These are phyloP conservation scores for Lipomyces orientalis DNA, from an alignment of 805 yeast species.

Conservation along the genomic window DNA sequence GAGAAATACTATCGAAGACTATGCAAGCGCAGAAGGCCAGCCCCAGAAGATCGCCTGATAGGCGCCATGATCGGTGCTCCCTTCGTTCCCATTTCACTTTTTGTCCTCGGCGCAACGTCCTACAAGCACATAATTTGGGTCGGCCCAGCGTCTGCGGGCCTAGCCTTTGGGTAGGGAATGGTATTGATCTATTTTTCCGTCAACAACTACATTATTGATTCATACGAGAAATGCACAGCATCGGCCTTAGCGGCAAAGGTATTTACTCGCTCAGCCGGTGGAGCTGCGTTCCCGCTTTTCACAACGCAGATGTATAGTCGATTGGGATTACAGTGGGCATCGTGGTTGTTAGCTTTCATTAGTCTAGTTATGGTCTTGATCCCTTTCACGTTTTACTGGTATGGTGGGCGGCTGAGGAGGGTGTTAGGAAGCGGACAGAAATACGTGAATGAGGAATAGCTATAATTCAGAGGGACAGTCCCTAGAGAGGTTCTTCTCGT, in stretches of 20 bases:
- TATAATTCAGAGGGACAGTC: too few relatives aligned
- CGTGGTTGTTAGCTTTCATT: slow-evolving; percentile 57
- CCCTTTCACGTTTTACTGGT: too few relatives aligned
- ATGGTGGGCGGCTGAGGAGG: too few relatives aligned
- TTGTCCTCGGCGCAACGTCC: slow-evolving; percentile 66
- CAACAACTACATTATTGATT: slow-evolving; percentile 73
- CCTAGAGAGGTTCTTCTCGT: too few relatives aligned
- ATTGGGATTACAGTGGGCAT: slow-evolving; percentile 58
- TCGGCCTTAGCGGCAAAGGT: slow-evolving; percentile 67
- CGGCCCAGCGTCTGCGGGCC: slow-evolving; percentile 59
- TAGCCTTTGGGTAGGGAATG: slow-evolving; percentile 59
- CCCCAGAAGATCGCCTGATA: slow-evolving; percentile 62
- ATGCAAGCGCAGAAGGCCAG: slow-evolving; percentile 48
- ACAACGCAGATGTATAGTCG: slow-evolving; percentile 58
- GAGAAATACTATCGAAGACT: slow-evolving; percentile 62
- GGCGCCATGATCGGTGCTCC: slow-evolving; percentile 55
- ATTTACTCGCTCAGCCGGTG: slow-evolving; percentile 61
- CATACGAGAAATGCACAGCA: slow-evolving; percentile 51
- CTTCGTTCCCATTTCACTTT: slow-evolving; percentile 55
- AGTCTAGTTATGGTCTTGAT: slow-evolving; percentile 57
- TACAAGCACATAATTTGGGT: slow-evolving; percentile 40
- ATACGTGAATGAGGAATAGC: too few relatives aligned
- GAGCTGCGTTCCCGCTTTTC: slow-evolving; percentile 62
- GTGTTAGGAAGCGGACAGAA: too few relatives aligned
- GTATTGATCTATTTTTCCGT: slow-evolving; percentile 67